Evolutionary conservation across 2,329 filamentous ascomycete genomes (phyloP).

Genomic region (Plectosphaerella plurivora): DNA sequence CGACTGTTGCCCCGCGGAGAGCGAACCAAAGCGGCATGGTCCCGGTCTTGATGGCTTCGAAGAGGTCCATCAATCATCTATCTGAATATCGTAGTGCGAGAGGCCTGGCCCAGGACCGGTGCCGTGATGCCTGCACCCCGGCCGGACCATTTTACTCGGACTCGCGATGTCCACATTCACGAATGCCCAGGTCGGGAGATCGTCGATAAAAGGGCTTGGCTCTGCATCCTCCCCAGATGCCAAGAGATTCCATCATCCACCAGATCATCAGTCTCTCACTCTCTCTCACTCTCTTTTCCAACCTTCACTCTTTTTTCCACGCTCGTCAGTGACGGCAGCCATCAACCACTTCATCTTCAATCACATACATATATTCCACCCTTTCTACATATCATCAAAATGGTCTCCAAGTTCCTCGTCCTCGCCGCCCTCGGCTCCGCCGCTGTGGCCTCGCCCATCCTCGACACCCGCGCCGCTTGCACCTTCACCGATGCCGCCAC

Average conservation of each 20-base stretch:
- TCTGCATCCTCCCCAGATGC: not conserved
- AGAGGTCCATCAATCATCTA: no score
- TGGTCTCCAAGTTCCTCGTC: slow-evolving; percentile 14
- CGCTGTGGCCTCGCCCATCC: slow-evolving; percentile 14
- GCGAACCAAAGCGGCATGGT: no score
- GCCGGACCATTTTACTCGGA: no score
- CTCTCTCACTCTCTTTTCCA: not conserved
- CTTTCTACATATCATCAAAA: slow-evolving; percentile 2
- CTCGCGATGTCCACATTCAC: no score
- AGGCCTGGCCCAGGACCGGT: no score
- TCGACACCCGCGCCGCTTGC: slow-evolving; percentile 29
- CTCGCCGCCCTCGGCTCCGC: slow-evolving; percentile 21
- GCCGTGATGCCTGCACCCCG: no score
- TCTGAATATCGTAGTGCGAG: no score
- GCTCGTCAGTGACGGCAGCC: not conserved
- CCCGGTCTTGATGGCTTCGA: no score
- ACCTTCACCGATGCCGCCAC: slow-evolving; percentile 49
- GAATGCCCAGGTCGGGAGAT: not conserved
- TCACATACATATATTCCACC: not conserved
- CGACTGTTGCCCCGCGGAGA: no score
- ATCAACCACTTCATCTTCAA: not conserved
- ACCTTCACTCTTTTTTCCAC: not conserved
- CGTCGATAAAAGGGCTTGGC: not conserved
- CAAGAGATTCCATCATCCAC: not conserved
- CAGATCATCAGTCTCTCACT: slow-evolving; percentile 7